Conservation (phyloP, 768 basidiomycete genomes). For the Leccinum broughii region DNA sequence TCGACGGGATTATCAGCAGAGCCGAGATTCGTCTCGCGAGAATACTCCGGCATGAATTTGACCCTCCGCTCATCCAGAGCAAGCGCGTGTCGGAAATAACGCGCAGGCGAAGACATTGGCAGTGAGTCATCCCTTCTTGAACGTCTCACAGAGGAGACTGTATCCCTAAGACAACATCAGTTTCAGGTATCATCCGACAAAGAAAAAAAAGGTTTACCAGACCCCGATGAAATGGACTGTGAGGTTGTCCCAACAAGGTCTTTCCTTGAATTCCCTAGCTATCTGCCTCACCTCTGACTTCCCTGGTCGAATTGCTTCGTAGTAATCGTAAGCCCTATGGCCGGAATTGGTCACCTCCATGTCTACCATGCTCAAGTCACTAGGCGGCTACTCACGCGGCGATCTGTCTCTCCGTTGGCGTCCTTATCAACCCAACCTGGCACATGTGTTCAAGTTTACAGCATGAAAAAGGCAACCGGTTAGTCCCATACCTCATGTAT, state of each 20-base stretch:
- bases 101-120: constrained; percentile 54
- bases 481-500: not conserved
- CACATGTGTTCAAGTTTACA: not conserved
- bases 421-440: not conserved
- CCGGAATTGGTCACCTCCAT: not conserved
- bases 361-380: too few relatives aligned
- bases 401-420: not conserved
- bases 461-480: not conserved
- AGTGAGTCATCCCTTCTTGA: constrained; percentile 42
- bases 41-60: not conserved
- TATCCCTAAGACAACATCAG: constrained; percentile 43
- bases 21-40: constrained; percentile 21
- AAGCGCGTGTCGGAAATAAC: not conserved
- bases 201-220: constrained; percentile 35
- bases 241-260: not conserved
- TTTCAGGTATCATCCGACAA: not conserved
- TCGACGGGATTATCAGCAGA: constrained; percentile 2
- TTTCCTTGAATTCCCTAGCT: not conserved
- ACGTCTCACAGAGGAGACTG: constrained; percentile 60
- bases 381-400: not conserved
- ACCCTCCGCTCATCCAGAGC: not conserved
- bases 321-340: not conserved
- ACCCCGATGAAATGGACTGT: constrained; percentile 41
- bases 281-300: not conserved
- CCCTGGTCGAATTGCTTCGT: not conserved